These are phyloP conservation scores for Lyophyllum decastes DNA, from an alignment of 768 basidiomycete genomes.

Conservation along the genomic window DNA sequence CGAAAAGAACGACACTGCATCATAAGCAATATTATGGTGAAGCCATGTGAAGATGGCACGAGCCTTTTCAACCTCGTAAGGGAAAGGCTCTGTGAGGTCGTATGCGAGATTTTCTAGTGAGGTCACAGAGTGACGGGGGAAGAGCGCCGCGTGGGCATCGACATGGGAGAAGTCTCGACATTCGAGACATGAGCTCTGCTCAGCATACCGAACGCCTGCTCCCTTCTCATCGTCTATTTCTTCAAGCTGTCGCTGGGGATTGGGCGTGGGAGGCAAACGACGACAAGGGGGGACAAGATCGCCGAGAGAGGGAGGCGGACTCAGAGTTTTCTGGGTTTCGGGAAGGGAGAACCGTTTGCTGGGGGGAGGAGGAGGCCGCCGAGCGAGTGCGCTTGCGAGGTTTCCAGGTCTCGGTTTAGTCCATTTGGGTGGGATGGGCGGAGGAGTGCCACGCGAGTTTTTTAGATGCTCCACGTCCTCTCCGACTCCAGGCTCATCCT, in stretches of 20 bases:
- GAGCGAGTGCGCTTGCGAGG: conserved; percentile 28
- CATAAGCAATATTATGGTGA: conserved; percentile 48
- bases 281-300: conserved; percentile 17
- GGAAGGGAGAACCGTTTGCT: conserved; percentile 1
- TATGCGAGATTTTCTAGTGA: conserved; percentile 41
- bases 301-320: conserved; percentile 3
- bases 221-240: conserved; percentile 5
- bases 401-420: conserved; percentile 16
- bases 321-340: not conserved
- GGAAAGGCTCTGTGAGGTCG: conserved; percentile 42
- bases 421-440: conserved; percentile 22
- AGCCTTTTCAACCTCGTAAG: conserved; percentile 44
- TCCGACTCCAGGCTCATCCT: not conserved
- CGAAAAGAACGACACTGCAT: conserved; percentile 42
- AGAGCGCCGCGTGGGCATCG: conserved; percentile 44
- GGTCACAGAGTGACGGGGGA: conserved; percentile 40
- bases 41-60: conserved; percentile 50
- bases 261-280: conserved; percentile 31
- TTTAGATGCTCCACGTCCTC: not conserved
- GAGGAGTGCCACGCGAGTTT: conserved; percentile 12
- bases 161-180: conserved; percentile 44
- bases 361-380: conserved; percentile 36
- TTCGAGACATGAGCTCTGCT: conserved; percentile 35
- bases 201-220: conserved; percentile 1
- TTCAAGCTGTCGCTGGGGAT: conserved; percentile 23